Evolutionary conservation across 441 rosid species (phyloP).

Genomic region (Iberis amara): DNA sequence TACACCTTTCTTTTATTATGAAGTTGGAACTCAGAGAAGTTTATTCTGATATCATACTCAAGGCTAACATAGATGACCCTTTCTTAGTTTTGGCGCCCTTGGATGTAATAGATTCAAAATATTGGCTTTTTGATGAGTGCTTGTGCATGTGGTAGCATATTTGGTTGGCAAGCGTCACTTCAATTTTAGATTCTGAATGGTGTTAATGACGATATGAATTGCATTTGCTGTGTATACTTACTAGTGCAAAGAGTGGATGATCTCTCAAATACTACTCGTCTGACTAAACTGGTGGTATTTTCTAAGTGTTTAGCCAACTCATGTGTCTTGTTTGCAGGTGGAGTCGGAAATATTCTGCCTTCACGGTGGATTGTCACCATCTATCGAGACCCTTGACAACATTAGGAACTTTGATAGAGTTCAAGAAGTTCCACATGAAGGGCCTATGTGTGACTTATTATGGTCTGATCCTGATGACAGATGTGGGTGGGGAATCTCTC

Average conservation of each 20-base stretch:
- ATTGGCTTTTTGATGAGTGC: not conserved
- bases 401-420: constrained; percentile 66
- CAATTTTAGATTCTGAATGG: not conserved
- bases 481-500: constrained; percentile 74
- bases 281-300: constrained; percentile 6
- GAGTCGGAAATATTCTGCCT: constrained; percentile 76
- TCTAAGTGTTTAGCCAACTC: constrained; percentile 5
- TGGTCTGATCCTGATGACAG: constrained; percentile 80
- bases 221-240: not conserved
- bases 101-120: not conserved
- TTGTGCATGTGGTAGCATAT: not conserved
- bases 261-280: not conserved
- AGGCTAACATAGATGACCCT: not conserved
- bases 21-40: constrained; percentile 18
- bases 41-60: not conserved
- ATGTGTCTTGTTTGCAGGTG: constrained; percentile 35
- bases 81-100: not conserved
- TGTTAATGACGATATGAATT: not conserved
- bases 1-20: constrained; percentile 19
- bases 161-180: constrained; percentile 6
- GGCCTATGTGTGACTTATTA: constrained; percentile 70
- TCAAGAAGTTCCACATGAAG: constrained; percentile 77
- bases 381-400: constrained; percentile 73
- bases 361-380: constrained; percentile 77
- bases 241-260: not conserved